phyloP scores from a whole-genome alignment of 768 basidiomycete genomes.

The Polyporus arcularius region DNA sequence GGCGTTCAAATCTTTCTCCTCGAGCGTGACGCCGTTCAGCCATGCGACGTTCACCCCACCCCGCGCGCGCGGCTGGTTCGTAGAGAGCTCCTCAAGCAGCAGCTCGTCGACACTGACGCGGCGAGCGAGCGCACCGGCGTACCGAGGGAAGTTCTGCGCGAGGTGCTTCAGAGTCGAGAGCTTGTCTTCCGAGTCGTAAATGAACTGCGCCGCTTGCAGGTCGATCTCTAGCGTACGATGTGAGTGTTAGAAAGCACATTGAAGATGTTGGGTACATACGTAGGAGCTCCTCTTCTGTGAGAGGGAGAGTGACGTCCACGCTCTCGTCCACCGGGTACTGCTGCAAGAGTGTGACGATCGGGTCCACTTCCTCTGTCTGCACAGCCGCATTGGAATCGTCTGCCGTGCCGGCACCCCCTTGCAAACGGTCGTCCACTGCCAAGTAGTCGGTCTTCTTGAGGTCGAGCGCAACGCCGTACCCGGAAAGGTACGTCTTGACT shows the following conservation, averaged over 20 bases:
- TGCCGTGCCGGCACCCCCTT: slow-evolving; percentile 16
- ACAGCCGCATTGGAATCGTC: neutral
- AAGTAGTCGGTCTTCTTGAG: slow-evolving; percentile 98
- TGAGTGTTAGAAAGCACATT: neutral
- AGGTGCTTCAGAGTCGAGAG: slow-evolving; percentile 64
- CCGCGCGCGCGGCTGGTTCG: slow-evolving; percentile 56
- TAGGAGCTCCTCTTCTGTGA: slow-evolving; percentile 41
- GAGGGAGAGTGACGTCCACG: slow-evolving; percentile 22
- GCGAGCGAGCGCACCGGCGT: slow-evolving; percentile 72
- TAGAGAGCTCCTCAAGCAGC: slow-evolving; percentile 55
- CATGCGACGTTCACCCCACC: slow-evolving; percentile 63
- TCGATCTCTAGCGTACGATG: slow-evolving; percentile 54
- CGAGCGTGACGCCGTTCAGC: slow-evolving; percentile 75
- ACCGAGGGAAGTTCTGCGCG: slow-evolving; percentile 88
- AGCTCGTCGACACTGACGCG: slow-evolving; percentile 56
- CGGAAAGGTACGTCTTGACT: slow-evolving; percentile 59
- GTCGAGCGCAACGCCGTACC: slow-evolving; percentile 91
- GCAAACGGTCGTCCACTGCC: slow-evolving; percentile 80
- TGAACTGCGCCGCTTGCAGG: slow-evolving; percentile 71
- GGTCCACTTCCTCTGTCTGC: slow-evolving; percentile 20
- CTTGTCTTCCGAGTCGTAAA: slow-evolving; percentile 52
- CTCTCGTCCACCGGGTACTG: slow-evolving; percentile 28
- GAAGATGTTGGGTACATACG: slow-evolving; percentile 37
- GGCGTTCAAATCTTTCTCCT: slow-evolving; percentile 65
- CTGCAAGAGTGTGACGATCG: slow-evolving; percentile 26